Conservation (phyloP, 2,329 filamentous ascomycete species). For the Aspergillus persii region DNA sequence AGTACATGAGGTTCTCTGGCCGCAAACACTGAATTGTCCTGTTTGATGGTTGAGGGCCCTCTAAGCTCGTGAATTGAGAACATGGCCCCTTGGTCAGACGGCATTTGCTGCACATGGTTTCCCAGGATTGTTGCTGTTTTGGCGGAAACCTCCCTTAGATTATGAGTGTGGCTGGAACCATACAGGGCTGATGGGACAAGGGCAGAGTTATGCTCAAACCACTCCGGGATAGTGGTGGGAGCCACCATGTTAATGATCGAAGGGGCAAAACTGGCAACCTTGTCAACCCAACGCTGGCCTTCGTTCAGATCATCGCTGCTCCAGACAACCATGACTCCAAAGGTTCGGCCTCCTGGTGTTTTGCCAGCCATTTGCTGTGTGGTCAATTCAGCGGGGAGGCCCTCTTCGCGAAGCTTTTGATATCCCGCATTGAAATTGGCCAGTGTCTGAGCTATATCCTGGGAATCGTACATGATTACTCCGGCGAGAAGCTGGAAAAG, state of each 20-base stretch:
- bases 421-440: slow-evolving; percentile 14
- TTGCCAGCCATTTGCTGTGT: slow-evolving; percentile 16
- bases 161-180: slow-evolving; percentile 9
- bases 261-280: slow-evolving; percentile 13
- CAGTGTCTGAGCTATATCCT: slow-evolving; percentile 8
- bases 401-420: slow-evolving; percentile 4
- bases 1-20: slow-evolving; percentile 20
- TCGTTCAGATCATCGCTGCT: slow-evolving; percentile 7
- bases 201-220: not conserved
- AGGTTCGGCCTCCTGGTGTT: slow-evolving; percentile 10
- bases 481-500: slow-evolving; percentile 17
- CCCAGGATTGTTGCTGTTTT: slow-evolving; percentile 11
- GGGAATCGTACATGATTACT: slow-evolving; percentile 15
- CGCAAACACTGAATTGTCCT: slow-evolving; percentile 12
- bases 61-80: slow-evolving; percentile 19
- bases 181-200: slow-evolving; percentile 2
- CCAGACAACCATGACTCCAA: slow-evolving; percentile 15
- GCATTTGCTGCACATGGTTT: not conserved
- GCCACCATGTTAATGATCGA: slow-evolving; percentile 15
- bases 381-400: slow-evolving; percentile 7
- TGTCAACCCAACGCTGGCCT: slow-evolving; percentile 15
- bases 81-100: slow-evolving; percentile 11
- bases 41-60: slow-evolving; percentile 9
- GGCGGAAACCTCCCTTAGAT: slow-evolving; percentile 4
- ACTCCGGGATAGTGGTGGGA: slow-evolving; percentile 11